Base-by-base conservation (phyloP, 257 asterid genomes). In the Solanum dulcamara region DNA sequence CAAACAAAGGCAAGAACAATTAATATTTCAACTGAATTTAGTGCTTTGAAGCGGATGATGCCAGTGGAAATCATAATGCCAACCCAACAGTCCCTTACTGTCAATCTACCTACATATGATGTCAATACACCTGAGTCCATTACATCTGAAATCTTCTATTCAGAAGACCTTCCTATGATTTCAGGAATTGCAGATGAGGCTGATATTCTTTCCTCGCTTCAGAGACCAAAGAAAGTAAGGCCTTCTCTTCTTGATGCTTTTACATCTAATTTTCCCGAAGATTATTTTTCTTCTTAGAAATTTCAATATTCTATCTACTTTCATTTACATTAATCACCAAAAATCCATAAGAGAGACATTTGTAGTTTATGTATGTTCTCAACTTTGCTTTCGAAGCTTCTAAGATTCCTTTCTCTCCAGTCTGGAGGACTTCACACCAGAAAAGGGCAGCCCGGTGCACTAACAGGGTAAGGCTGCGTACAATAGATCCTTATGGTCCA, bases 11-110 rank as follows among this genome's bases (percentile, higher is more conserved):
- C 95, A 50, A 94, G 83, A 89, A 86, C 94, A 17, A 92, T 96
- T 89, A 96, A 93, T 87, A 90, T 96, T 82, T 87, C 91, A 88
- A 96, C 99, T 37, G 99, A 96, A 87, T 96, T 95, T 84, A 95
- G 99, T 88, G 91, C 98, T 86, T 85, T 96, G 92, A 96, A 95
- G 94, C 92, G 99, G 90, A 90, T 96, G 98, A 91, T 95, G 97
- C 99, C 99, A 32, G 90, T 96, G 91, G 98, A 94, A 67, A 91
- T 96, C 75, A 91, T 96, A 85, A 94, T 96, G 99, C 99, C 99
- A 28, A 96, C 93, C 81, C 97, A 95, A 91, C 92, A 91, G 87
- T 92, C 99, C 75, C 97, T 96, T 77, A 92, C 96, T 10, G 98
- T 93, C 81, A 93, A 91, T 88, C 90, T 96, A 80, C 99, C 99